A percentile compares a stretch with the other conserved stretches of the same genome.
Conservation (phyloP, 345 rosid species). For the Trapa bicornis region DNA sequence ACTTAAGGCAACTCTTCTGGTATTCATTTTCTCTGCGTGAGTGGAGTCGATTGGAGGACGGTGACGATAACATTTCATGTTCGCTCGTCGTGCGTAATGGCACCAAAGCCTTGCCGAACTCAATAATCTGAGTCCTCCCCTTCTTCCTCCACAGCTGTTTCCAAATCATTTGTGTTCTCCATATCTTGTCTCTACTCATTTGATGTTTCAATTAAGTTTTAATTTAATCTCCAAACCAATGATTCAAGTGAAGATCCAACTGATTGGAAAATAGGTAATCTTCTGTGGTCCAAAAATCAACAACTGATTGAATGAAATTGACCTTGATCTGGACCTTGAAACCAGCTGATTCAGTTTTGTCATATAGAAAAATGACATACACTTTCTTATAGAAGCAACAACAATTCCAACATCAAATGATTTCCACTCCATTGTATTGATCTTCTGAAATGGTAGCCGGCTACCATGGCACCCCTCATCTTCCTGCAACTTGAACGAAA, state of each 20-base stretch:
- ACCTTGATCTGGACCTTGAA: slow-evolving; percentile 15
- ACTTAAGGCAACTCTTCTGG: background rate
- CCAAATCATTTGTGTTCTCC: too few relatives aligned
- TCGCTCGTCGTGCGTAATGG: slow-evolving; percentile 8
- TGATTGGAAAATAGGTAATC: background rate
- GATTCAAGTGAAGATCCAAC: background rate
- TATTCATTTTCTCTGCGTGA: background rate
- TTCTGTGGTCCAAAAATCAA: background rate
- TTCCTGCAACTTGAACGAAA: too few relatives aligned
- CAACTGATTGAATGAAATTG: background rate
- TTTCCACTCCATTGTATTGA: too few relatives aligned
- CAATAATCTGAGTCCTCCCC: slow-evolving; percentile 5
- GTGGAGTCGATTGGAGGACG: background rate
- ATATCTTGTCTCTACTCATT: background rate
- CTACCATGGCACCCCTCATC: too few relatives aligned
- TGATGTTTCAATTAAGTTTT: too few relatives aligned
- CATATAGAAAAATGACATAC: too few relatives aligned
- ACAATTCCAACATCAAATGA: too few relatives aligned
- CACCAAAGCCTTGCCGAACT: slow-evolving; percentile 6
- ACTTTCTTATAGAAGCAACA: too few relatives aligned
- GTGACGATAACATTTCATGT: slow-evolving; percentile 3
- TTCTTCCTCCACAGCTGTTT: background rate
- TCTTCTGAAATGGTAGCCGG: too few relatives aligned
- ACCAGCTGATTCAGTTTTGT: too few relatives aligned
- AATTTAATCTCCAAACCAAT: background rate